Evolutionary conservation across 139 green algal genomes (phyloP).

Genomic region (Chloropicon primus): DNA sequence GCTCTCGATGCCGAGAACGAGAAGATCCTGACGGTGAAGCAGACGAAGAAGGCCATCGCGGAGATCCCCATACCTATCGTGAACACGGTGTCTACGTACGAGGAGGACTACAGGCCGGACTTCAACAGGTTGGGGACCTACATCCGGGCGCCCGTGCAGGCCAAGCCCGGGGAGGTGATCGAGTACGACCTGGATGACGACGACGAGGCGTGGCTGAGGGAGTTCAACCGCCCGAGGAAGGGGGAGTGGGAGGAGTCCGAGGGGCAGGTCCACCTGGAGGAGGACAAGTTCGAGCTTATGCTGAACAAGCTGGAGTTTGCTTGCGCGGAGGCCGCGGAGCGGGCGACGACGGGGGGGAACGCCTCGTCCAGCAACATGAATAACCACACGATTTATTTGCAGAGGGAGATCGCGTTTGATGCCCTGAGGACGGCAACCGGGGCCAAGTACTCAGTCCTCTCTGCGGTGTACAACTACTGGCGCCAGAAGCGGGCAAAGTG

Average conservation of each 20-base stretch:
- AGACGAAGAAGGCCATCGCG: neutral
- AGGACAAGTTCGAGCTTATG: slow-evolving; percentile 48
- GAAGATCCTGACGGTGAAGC: slow-evolving; percentile 10
- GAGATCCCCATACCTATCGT: slow-evolving; percentile 34
- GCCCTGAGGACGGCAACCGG: neutral
- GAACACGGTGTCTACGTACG: slow-evolving; percentile 22
- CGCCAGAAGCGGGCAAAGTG: slow-evolving; percentile 51
- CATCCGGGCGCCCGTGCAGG: slow-evolving; percentile 8
- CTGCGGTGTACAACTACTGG: slow-evolving; percentile 87
- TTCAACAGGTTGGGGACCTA: slow-evolving; percentile 23
- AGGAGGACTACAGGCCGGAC: slow-evolving; percentile 24
- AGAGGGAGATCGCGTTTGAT: neutral
- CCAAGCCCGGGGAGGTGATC: slow-evolving; percentile 34
- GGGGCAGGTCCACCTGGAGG: slow-evolving; percentile 12
- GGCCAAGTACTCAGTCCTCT: neutral
- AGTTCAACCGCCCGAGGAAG: slow-evolving; percentile 51
- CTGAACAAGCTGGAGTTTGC: slow-evolving; percentile 67
- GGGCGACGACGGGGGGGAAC: too few species aligned
- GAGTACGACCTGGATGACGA: slow-evolving; percentile 94
- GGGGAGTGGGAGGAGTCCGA: slow-evolving; percentile 21
- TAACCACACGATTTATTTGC: neutral
- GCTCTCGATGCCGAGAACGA: slow-evolving; percentile 26
- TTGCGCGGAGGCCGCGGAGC: slow-evolving; percentile 52
- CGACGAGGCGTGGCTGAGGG: slow-evolving; percentile 77
- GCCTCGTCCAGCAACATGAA: neutral